Evolutionary conservation across 495 filamentous ascomycete species (phyloP).

Genomic region (Mytilinidion resinicola): DNA sequence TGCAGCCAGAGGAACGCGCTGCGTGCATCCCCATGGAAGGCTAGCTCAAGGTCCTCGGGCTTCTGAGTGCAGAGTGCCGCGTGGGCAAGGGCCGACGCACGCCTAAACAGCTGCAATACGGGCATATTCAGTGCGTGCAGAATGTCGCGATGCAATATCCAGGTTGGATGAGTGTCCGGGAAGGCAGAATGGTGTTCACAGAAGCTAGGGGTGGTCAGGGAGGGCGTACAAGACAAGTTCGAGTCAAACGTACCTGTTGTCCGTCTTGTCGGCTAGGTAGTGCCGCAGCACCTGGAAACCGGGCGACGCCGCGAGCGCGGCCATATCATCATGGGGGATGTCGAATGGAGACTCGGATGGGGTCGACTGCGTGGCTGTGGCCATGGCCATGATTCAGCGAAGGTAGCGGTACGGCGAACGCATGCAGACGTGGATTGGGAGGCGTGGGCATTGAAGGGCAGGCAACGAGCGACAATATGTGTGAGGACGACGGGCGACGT

Average conservation of each 20-base stretch:
- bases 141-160: slow-evolving; percentile 53
- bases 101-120: slow-evolving; percentile 51
- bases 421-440: not conserved
- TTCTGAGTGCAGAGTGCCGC: slow-evolving; percentile 42
- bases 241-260: slow-evolving; percentile 39
- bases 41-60: slow-evolving; percentile 52
- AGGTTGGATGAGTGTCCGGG: slow-evolving; percentile 26
- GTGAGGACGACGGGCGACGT: too few relatives aligned
- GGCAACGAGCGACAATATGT: too few relatives aligned
- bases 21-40: slow-evolving; percentile 52
- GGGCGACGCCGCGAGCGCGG: slow-evolving; percentile 40
- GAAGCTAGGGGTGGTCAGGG: slow-evolving; percentile 37
- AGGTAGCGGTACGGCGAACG: not conserved
- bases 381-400: not conserved
- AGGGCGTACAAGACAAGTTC: slow-evolving; percentile 24
- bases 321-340: slow-evolving; percentile 38
- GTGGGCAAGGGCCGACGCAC: slow-evolving; percentile 46
- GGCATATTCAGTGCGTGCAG: slow-evolving; percentile 55
- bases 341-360: slow-evolving; percentile 40
- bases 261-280: slow-evolving; percentile 28
- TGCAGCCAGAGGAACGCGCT: slow-evolving; percentile 57
- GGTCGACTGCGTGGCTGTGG: not conserved
- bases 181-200: slow-evolving; percentile 43
- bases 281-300: slow-evolving; percentile 43
- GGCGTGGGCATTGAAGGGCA: not conserved